phyloP scores from a whole-genome alignment of 441 rosid genomes.

The Erodium texanum region DNA sequence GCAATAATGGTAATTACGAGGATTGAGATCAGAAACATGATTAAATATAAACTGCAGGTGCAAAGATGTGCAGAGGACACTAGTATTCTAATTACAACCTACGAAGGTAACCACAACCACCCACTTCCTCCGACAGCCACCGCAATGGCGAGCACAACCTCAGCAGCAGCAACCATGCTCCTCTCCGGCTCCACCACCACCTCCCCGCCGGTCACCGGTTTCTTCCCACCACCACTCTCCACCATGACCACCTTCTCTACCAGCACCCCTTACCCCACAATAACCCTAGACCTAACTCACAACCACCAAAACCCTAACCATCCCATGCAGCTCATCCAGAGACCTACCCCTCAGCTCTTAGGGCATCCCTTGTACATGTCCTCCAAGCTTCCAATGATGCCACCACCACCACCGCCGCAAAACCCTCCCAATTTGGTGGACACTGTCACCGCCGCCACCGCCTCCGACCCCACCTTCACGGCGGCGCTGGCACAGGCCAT shows the following conservation, averaged over 20 bases:
- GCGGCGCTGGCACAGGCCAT: constrained; percentile 37
- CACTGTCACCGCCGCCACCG: constrained; percentile 29
- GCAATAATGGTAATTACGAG: too few relatives aligned
- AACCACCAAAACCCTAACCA: background rate
- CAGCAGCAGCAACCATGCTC: constrained; percentile 75
- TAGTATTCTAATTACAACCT: constrained; percentile 69
- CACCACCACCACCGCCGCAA: constrained; percentile 18
- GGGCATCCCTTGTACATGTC: constrained; percentile 47
- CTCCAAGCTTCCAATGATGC: constrained; percentile 56
- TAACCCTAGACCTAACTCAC: constrained; percentile 68
- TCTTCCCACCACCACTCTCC: constrained; percentile 65
- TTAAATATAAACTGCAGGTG: constrained; percentile 51
- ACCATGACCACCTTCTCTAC: constrained; percentile 68
- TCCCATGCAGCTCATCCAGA: too few relatives aligned
- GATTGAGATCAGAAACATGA: too few relatives aligned
- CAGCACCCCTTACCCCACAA: constrained; percentile 66
- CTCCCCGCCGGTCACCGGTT: constrained; percentile 60
- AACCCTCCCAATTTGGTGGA: constrained; percentile 17
- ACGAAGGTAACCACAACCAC: constrained; percentile 90
- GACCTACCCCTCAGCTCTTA: constrained; percentile 34
- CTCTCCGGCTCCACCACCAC: constrained; percentile 75
- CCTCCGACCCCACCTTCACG: constrained; percentile 35
- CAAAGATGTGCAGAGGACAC: constrained; percentile 92
- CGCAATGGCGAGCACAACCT: constrained; percentile 85
- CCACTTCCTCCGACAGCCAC: constrained; percentile 85